phyloP scores from a whole-genome alignment of 2,329 filamentous ascomycete species.

The Colletotrichum plurivorum region DNA sequence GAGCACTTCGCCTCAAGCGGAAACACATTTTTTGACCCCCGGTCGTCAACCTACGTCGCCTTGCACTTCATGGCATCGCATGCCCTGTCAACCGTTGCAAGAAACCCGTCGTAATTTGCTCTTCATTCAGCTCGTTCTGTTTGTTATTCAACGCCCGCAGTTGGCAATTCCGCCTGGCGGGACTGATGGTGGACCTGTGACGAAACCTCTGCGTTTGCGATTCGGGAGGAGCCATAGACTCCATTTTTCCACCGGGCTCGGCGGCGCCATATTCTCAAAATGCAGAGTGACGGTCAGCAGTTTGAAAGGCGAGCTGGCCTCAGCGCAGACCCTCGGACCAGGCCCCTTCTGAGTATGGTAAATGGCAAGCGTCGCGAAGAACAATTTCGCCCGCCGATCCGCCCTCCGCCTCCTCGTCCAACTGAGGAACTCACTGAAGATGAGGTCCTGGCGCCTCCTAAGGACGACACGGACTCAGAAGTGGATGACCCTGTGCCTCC shows the following conservation, averaged over 20 bases:
- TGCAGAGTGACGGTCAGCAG: constrained; percentile 5
- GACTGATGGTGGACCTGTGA: constrained; percentile 7
- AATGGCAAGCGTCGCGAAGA: background rate
- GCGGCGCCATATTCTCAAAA: background rate
- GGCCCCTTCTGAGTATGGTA: background rate
- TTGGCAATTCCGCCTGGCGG: background rate
- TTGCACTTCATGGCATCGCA: constrained; percentile 2
- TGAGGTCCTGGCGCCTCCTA: constrained; percentile 6
- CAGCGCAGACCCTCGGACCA: background rate
- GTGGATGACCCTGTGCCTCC: constrained; percentile 13
- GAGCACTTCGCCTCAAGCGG: constrained; percentile 23
- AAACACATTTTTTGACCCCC: constrained; percentile 10
- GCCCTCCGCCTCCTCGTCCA: background rate
- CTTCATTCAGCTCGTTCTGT: too few species aligned
- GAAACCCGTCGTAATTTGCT: background rate
- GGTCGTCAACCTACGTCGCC: constrained; percentile 9
- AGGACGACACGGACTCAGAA: constrained; percentile 22
- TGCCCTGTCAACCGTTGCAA: constrained; percentile 1
- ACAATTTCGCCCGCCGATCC: background rate
- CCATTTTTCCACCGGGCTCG: too few species aligned
- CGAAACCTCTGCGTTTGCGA: background rate
- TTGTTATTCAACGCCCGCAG: background rate
- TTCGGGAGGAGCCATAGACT: too few species aligned
- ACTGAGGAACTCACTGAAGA: constrained; percentile 3
- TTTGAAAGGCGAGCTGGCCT: constrained; percentile 13